These are phyloP conservation scores for Tylopilus subfusipes DNA, from an alignment of 768 basidiomycete genomes.

Conservation along the genomic window DNA sequence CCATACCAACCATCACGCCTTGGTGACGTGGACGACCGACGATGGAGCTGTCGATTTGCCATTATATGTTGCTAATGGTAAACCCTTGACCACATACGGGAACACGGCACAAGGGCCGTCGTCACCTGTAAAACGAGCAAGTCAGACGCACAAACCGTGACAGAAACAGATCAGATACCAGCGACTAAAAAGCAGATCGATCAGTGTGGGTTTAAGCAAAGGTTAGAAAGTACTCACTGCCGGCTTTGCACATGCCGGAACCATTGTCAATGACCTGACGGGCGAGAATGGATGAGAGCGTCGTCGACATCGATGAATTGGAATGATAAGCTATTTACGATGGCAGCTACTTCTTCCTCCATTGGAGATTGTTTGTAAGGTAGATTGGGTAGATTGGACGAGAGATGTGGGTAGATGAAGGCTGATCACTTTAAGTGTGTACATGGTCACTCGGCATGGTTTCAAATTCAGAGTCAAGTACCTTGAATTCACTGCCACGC, in stretches of 20 bases:
- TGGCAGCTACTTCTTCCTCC: slow-evolving; percentile 66
- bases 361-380: slow-evolving; percentile 39
- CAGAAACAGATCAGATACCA: slow-evolving; percentile 39
- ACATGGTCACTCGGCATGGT: too few species aligned
- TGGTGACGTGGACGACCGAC: slow-evolving; percentile 93
- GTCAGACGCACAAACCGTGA: not conserved
- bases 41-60: slow-evolving; percentile 58
- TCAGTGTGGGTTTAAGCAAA: slow-evolving; percentile 18
- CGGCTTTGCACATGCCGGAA: too few species aligned
- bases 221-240: slow-evolving; percentile 54
- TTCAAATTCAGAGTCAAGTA: too few species aligned
- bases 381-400: slow-evolving; percentile 23
- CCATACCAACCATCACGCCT: slow-evolving; percentile 98
- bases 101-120: slow-evolving; percentile 92
- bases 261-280: too few species aligned
- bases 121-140: slow-evolving; percentile 55
- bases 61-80: slow-evolving; percentile 11
- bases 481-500: too few species aligned
- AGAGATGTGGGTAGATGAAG: slow-evolving; percentile 15
- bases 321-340: slow-evolving; percentile 32
- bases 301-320: not conserved
- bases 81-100: slow-evolving; percentile 60
- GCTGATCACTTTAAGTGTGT: not conserved
- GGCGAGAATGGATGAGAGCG: slow-evolving; percentile 87
- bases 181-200: slow-evolving; percentile 49